Base-by-base conservation (phyloP, 1,284 basidiomycete genomes). In the Apiotrichum siamense region DNA sequence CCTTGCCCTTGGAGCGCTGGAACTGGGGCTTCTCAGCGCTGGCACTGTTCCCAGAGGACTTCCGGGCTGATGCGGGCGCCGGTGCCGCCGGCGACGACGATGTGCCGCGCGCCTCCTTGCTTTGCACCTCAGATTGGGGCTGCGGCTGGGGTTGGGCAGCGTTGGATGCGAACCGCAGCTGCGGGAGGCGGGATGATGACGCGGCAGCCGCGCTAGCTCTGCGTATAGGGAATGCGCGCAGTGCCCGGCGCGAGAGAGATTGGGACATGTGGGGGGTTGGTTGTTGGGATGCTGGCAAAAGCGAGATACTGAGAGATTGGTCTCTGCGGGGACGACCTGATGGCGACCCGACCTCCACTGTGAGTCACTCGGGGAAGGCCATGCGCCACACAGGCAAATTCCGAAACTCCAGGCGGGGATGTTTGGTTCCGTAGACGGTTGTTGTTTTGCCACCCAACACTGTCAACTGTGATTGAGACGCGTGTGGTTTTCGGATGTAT, bases 241-340 rank as follows among this genome's bases (percentile, higher is more conserved):
- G 32, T 17, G 44, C 38, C 38, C 44, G n/a, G 49, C 49, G 44
- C 20, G 49, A 33, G 24, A 45, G 43, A 13, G 41, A 29, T 11
- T 10, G 29, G 7, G 42, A 21, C 49, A 45, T 44, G 42, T 12
- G 24, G 17, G 17, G 21, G n/a, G 33, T 21, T 12, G 12, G n/a
- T 23, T 13, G 36, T 17, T 13, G 15, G 6, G 18, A 21, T 21
- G 20, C n/a, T 7, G 20, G 20, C 9, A 23, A 31, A 10, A 31
- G 10, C n/a, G n/a, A n/a, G n/a, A n/a, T n/a, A n/a, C n/a, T n/a
- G n/a, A n/a, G n/a, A n/a, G n/a, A n/a, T n/a, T n/a, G n/a, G n/a
- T 10, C 29, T 15, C 29, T 31, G 11, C 29, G 29, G 29, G 10
- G 11, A 31, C 10, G 29, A 31, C 29, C 29, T 31, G 11, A 31